A percentile compares a stretch with the other conserved stretches of the same genome.
phyloP scores from a whole-genome alignment of 2,329 filamentous ascomycete genomes.

The Colletotrichum sp. region DNA sequence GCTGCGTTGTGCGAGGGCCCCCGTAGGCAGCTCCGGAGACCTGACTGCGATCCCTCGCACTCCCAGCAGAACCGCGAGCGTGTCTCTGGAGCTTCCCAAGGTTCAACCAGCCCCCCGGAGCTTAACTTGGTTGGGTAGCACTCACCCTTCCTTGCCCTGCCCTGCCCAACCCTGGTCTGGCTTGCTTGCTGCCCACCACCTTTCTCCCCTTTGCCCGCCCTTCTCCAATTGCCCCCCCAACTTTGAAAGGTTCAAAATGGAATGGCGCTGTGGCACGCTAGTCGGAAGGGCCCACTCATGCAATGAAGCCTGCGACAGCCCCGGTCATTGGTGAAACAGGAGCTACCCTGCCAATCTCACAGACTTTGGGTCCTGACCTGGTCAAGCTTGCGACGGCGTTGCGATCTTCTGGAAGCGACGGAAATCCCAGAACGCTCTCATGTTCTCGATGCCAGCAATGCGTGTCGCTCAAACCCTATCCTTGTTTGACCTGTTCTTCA shows the following conservation, averaged over 20 bases:
- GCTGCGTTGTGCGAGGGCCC: neutral
- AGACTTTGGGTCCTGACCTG: constrained; percentile 44
- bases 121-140: constrained; percentile 18
- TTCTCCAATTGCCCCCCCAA: constrained; percentile 13
- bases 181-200: neutral
- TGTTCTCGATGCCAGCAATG: constrained; percentile 13
- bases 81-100: constrained; percentile 7
- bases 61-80: constrained; percentile 1
- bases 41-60: neutral
- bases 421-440: constrained; percentile 25
- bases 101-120: constrained; percentile 17
- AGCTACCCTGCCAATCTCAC: constrained; percentile 53
- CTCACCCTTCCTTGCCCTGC: constrained; percentile 8
- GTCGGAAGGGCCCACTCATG: constrained; percentile 6
- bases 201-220: neutral
- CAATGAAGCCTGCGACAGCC: constrained; percentile 33
- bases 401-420: constrained; percentile 47
- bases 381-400: constrained; percentile 50
- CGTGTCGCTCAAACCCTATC: constrained; percentile 20
- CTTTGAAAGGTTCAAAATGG: constrained; percentile 1
- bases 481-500: constrained; percentile 11
- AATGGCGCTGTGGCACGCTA: constrained; percentile 4
- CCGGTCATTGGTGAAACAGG: constrained; percentile 58
- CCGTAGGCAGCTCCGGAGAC: neutral
- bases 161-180: neutral